Base-by-base conservation (phyloP, 2,329 filamentous ascomycete species). In the Chaetothyriales sp. region DNA sequence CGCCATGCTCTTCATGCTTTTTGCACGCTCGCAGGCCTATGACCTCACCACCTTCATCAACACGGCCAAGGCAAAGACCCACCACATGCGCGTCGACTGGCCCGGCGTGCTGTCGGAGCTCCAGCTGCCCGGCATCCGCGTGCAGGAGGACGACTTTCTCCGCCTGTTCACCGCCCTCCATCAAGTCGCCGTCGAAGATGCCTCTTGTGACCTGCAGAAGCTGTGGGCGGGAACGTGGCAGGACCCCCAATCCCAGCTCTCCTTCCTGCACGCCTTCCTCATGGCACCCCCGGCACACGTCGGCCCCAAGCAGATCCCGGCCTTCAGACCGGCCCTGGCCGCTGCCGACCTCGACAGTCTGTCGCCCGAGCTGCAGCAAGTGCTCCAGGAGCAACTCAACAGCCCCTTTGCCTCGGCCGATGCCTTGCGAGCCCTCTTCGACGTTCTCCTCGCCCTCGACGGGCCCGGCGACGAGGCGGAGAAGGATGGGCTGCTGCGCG, bases 181-280 rank as follows among this genome's bases (percentile, higher is more conserved):
- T 15, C 82, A 83, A 1, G 73, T 92, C 51, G 86, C 89, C 2
- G 67, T 70, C 29, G 76, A 78, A 8, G 72, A 78, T 47, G 71
- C 77, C 15, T 72, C 73, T 22, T 81, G 97, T 60, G 87, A 95
- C 64, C 84, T 98, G 45, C 89, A 95, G 65, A 77, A 77, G 43
- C 73, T 98, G 19, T 97, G 92, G 89, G 89, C 89, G 53, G 89
- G 89, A 6, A 62, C 80, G 56, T 98, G 94, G 90, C 81, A 83
- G 56, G 80, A 94, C 59, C 79, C 85, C 13, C 82, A 94, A 56
- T 87, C 92, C 0, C 90, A 97, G 58, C 73, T 98, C 37, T 94
- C 89, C n/a, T 95, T 97, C 65, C 80, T 97, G 50, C 84, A 85
- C 57, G 89, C 89, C 18, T 95, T 90, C 65, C 76, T 90, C 19